phyloP scores from a whole-genome alignment of 2,329 filamentous ascomycete genomes.

The Fusarium sarcochroum region DNA sequence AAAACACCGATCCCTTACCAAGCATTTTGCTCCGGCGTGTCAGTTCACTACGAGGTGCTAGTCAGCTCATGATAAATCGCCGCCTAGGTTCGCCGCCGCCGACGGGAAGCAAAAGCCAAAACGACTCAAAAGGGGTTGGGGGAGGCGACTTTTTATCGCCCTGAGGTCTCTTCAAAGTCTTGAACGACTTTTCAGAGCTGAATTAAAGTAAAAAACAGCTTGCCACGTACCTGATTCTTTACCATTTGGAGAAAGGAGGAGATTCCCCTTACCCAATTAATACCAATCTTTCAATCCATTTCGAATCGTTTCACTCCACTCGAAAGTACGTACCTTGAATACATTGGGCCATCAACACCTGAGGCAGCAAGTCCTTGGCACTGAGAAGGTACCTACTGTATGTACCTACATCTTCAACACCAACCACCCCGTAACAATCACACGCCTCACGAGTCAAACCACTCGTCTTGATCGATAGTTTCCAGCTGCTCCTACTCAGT shows the following conservation, averaged over 20 bases:
- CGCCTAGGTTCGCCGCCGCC: constrained; percentile 33
- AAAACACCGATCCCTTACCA: constrained; percentile 40
- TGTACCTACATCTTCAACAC: constrained; percentile 29
- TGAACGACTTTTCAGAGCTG: constrained; percentile 14
- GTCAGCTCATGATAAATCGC: constrained; percentile 49
- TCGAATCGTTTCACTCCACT: constrained; percentile 25
- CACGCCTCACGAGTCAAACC: constrained; percentile 42
- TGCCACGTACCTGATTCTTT: constrained; percentile 36
- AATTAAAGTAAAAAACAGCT: constrained; percentile 27
- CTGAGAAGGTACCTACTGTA: constrained; percentile 19
- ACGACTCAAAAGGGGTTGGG: constrained; percentile 37
- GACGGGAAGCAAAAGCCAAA: constrained; percentile 20
- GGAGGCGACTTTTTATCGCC: constrained; percentile 37
- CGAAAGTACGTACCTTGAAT: constrained; percentile 18
- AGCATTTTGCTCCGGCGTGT: constrained; percentile 40
- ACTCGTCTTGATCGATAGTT: constrained; percentile 32
- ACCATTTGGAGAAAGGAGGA: constrained; percentile 31
- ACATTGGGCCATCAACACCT: constrained; percentile 9
- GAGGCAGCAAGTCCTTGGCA: constrained; percentile 37
- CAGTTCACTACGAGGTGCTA: constrained; percentile 40
- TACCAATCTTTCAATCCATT: constrained; percentile 6
- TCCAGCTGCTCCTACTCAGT: constrained; percentile 25
- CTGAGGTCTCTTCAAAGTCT: constrained; percentile 16
- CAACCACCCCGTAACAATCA: constrained; percentile 43
- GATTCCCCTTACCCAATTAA: constrained; percentile 24